Evolutionary conservation across 805 yeast genomes (phyloP).

Genomic region (Kuraishia cidri): DNA sequence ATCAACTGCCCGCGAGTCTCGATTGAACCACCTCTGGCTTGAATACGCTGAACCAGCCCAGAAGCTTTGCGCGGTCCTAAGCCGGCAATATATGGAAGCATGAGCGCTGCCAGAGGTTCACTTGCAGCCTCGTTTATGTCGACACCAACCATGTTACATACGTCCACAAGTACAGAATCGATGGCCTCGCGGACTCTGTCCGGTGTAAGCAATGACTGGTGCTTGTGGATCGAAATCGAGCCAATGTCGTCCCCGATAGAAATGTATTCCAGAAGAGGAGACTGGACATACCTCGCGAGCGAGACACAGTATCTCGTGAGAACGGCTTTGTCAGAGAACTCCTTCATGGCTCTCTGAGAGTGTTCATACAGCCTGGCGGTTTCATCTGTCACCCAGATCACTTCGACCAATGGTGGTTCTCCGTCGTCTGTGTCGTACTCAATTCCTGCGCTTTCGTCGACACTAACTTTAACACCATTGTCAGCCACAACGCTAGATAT

Average conservation of each 20-base stretch:
- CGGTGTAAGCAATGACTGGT: conserved; percentile 62
- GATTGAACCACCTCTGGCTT: conserved; percentile 54
- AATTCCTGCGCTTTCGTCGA: conserved; percentile 22
- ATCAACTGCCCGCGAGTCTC: conserved; percentile 73
- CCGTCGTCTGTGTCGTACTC: conserved; percentile 18
- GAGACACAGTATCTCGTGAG: conserved; percentile 81
- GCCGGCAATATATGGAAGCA: conserved; percentile 78
- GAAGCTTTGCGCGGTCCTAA: conserved; percentile 93
- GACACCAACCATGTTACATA: conserved; percentile 85
- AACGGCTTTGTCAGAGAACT: conserved; percentile 78
- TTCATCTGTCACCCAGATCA: conserved; percentile 86
- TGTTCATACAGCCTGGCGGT: conserved; percentile 84
- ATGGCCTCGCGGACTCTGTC: conserved; percentile 59
- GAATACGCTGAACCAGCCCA: conserved; percentile 76
- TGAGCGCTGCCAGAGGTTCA: conserved; percentile 59
- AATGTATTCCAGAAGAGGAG: conserved; percentile 87
- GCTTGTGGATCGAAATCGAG: conserved; percentile 54
- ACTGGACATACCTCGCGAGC: conserved; percentile 84
- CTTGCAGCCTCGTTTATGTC: conserved; percentile 87
- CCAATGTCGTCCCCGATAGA: conserved; percentile 68
- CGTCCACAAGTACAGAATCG: conserved; percentile 81
- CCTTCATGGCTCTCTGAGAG: conserved; percentile 65
- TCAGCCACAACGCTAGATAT: conserved; percentile 46
- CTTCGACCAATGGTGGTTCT: conserved; percentile 48
- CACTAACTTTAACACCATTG: conserved; percentile 43